These are phyloP conservation scores for Fusarium citri DNA, from an alignment of 2,329 filamentous ascomycete genomes.

Conservation along the genomic window DNA sequence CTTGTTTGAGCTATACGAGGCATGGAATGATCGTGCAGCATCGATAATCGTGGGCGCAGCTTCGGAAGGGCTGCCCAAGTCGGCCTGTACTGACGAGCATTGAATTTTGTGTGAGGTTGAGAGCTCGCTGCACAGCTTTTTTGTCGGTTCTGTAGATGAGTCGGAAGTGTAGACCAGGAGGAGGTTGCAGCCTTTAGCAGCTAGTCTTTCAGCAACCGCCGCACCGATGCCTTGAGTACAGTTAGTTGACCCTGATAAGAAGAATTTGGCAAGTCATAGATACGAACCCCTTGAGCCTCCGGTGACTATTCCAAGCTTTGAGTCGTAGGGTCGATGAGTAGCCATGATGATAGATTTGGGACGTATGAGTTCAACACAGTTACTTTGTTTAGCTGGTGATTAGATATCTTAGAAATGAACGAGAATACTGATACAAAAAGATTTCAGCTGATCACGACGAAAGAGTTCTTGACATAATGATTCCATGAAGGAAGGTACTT, in stretches of 20 bases:
- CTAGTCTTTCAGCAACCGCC: conserved; percentile 67
- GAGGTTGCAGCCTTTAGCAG: conserved; percentile 69
- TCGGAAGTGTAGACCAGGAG: conserved; percentile 71
- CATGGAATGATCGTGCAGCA: conserved; percentile 46
- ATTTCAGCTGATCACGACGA: conserved; percentile 3
- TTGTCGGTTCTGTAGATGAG: conserved; percentile 61
- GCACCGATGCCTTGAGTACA: conserved; percentile 66
- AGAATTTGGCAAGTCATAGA: not conserved
- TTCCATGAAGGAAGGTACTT: not conserved
- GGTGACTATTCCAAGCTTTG: conserved; percentile 51
- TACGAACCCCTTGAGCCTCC: conserved; percentile 50
- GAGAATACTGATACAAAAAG: not conserved
- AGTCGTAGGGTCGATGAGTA: conserved; percentile 45
- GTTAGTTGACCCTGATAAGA: conserved; percentile 4
- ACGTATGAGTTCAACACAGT: not conserved
- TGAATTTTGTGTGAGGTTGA: conserved; percentile 55
- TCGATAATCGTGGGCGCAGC: conserved; percentile 47
- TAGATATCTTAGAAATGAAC: not conserved
- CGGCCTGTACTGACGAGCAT: conserved; percentile 46
- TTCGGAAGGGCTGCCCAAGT: conserved; percentile 45
- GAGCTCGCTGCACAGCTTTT: conserved; percentile 61
- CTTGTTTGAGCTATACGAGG: conserved; percentile 35
- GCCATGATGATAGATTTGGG: conserved; percentile 31
- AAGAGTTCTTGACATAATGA: not conserved
- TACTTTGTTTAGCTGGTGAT: not conserved